Conservation (phyloP, 495 filamentous ascomycete species). For the Neurospora sp. region DNA sequence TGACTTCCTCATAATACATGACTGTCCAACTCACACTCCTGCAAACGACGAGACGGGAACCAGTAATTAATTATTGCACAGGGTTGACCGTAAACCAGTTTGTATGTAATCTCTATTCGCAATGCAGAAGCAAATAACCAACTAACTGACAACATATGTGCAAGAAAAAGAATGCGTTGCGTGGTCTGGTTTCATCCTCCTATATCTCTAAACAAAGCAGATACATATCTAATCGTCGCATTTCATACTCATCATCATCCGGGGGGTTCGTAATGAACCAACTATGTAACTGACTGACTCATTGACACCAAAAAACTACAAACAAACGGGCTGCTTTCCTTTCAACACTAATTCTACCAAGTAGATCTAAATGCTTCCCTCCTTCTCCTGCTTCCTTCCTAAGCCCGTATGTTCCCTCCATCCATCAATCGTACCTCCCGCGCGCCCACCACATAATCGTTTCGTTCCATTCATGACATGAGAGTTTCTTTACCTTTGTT, state of each 20-base stretch:
- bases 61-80: neutral
- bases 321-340: neutral
- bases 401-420: neutral
- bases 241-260: neutral
- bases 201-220: neutral
- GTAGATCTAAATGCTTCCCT: neutral
- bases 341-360: neutral
- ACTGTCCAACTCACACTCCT: neutral
- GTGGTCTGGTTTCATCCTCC: neutral
- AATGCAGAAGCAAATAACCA: neutral
- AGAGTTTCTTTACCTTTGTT: constrained; percentile 1
- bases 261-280: neutral
- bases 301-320: neutral
- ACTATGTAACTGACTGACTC: neutral
- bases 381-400: neutral
- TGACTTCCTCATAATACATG: neutral
- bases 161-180: neutral
- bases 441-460: neutral
- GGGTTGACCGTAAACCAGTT: neutral
- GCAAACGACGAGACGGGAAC: neutral
- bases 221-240: neutral
- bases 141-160: neutral
- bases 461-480: neutral
- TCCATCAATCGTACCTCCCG: neutral
- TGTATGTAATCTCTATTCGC: neutral